Evolutionary conservation across 805 yeast species (phyloP), one percentile per base, ranked within the genome.

Genomic region (Saturnispora bothae): DNA sequence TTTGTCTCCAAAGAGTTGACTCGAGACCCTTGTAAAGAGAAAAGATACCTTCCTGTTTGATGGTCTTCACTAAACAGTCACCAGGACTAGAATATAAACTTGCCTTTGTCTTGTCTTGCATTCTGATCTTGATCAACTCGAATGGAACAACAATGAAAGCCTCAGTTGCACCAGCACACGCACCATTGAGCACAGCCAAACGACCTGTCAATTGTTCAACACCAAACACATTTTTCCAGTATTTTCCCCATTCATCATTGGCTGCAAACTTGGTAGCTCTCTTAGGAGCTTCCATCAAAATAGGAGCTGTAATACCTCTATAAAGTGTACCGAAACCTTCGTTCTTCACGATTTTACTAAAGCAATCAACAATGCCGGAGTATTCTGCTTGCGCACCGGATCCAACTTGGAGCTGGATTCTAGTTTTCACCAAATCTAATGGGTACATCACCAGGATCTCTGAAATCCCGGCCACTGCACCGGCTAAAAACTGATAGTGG

Each of bases 251-350:
- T 60, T 85, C 94, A 58, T 92, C 98, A 58, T 92, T 92, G 45
- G 96, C 95, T 37, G 97, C 96, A 58, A 92, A 92, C 62, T 92
- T 92, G 48, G 95, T 88, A 30, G 98, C 98, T 67, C 99, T 78
- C 69, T 92, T 92, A 47, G 98, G 98, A 12, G 97, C 98, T 62
- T 92, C 99, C 98, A 92, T 92, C 53, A 92, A 68, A 49, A 92
- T 84, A 25, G 99, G 99, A 18, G 98, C 95, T 22, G 83, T 66
- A 52, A 92, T 92, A 48, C 99, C 99, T 56, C 88, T 78, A 64
- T 92, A 92, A 42, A 89, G 71, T 46, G 92, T 70, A 9, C 80
- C 63, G 30, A 76, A 69, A 36, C 98, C 98, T 61, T 92, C 98
- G 49, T 74, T 77, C 51, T 73, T 75, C 50, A 92, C 71, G 50